These are phyloP conservation scores for Avena sativa DNA, from an alignment of 176 grass and related monocot genomes.

Conservation along the genomic window DNA sequence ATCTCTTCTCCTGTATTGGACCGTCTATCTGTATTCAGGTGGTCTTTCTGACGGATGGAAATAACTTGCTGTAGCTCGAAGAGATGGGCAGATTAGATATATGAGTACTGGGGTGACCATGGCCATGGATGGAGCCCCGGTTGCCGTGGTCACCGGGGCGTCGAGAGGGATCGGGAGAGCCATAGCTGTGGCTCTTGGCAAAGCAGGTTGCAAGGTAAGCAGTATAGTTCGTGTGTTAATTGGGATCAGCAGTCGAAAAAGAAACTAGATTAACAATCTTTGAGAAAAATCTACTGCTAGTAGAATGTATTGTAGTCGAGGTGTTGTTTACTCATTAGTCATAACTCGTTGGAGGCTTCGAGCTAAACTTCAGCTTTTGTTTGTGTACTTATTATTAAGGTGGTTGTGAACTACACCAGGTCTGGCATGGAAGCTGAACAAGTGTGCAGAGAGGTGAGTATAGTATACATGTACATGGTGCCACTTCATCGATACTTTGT, in stretches of 20 bases:
- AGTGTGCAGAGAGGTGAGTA: constrained; percentile 79
- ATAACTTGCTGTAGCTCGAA: not conserved
- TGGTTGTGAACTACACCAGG: constrained; percentile 88
- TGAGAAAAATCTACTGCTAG: no score
- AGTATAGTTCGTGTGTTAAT: not conserved
- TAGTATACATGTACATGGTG: no score
- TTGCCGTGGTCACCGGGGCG: constrained; percentile 60
- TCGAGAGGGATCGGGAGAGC: constrained; percentile 89
- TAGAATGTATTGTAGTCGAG: not conserved
- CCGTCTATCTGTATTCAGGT: not conserved
- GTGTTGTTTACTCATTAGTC: no score
- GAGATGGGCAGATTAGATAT: not conserved
- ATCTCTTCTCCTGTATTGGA: not conserved
- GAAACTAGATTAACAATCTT: not conserved
- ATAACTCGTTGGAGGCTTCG: not conserved
- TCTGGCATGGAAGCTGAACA: constrained; percentile 89
- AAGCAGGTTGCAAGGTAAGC: constrained; percentile 89
- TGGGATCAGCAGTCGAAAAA: not conserved
- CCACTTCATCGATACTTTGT: not conserved
- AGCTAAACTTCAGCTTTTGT: not conserved
- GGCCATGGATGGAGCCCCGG: constrained; percentile 40
- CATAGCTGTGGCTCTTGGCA: constrained; percentile 71
- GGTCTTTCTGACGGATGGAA: not conserved
- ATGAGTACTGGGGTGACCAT: not conserved
- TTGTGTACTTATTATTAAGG: constrained; percentile 41